phyloP scores from a whole-genome alignment of 208 protist species.

The Acanthamoeba pearcei region DNA sequence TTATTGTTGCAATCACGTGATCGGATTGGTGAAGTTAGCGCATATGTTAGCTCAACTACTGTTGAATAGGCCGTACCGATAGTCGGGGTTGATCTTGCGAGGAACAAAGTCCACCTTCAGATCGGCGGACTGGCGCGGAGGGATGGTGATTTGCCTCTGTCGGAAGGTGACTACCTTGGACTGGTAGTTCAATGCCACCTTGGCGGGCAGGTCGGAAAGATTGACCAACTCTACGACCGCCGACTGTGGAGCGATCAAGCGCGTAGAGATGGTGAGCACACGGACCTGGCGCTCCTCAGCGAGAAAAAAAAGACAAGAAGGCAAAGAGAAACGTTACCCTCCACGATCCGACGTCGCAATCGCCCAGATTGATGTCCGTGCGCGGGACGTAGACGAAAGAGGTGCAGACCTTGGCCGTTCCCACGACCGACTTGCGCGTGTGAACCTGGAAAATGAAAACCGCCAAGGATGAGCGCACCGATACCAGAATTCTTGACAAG shows the following conservation, averaged over 20 bases:
- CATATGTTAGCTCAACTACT: no score
- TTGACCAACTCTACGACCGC: slow-evolving; percentile 76
- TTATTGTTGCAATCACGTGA: not conserved
- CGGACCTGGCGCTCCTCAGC: not conserved
- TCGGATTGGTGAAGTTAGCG: not conserved
- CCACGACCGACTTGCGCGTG: slow-evolving; percentile 75
- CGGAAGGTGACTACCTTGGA: slow-evolving; percentile 81
- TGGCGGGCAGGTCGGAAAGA: slow-evolving; percentile 80
- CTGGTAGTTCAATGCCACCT: slow-evolving; percentile 72
- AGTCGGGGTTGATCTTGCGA: slow-evolving; percentile 83
- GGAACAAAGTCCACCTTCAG: slow-evolving; percentile 80
- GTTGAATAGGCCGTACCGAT: not conserved
- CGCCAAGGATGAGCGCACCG: not conserved
- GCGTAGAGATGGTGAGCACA: not conserved
- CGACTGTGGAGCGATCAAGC: not conserved
- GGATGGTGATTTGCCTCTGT: slow-evolving; percentile 57
- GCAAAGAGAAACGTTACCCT: not conserved
- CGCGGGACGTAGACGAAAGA: slow-evolving; percentile 74
- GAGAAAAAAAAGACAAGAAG: not conserved
- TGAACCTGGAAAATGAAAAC: not conserved
- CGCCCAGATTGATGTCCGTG: slow-evolving; percentile 79
- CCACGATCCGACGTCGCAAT: slow-evolving; percentile 79
- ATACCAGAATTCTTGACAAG: no score
- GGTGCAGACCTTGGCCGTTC: slow-evolving; percentile 77
- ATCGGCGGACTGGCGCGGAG: slow-evolving; percentile 69